Evolutionary conservation across 2,329 filamentous ascomycete species (phyloP), one percentile per base, ranked within the genome.

Genomic region (Fusarium metavorans): DNA sequence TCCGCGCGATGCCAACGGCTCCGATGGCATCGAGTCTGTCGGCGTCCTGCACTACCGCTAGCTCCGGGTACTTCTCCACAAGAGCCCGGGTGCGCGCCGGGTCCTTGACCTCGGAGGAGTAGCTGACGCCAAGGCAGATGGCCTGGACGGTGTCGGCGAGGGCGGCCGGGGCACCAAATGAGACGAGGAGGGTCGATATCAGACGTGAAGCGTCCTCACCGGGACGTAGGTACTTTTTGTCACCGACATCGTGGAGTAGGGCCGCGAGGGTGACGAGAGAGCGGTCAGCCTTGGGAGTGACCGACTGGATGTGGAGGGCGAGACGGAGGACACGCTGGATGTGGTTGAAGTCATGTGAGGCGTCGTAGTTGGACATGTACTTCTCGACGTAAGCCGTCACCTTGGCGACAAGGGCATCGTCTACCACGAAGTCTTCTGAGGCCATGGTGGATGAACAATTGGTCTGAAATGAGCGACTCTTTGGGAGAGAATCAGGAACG

Each of bases 1-100:
- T 90, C 50, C 96, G 87, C 3, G 90, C 95, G 66, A 98, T 92
- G 0, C 96, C 96, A 34, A 98, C 90, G 0, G 94, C 94, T 1
- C 95, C 96, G 59, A 98, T 92, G 5, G 95, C 94, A 83, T 98
- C 96, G n/a, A 98, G 86, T 8, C 95, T 88, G 84, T 98, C 96
- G 5, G 95, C 95, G 82, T 98, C 96, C 84, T 98, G 95, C 35
- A 98, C 95, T 57, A 97, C 90, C 0, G 91, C 95, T 37, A 85
- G 79, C 76, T 84, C 83, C 1, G 94, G 94, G 80, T 93, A 86
- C 34, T 84, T 79, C 7, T 80, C 81, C n/a, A 97, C 85, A n/a
- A 95, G 85, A 2, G 84, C 82, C n/a, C 82, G 82, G 10, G 94
- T 91, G 14, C 84, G 83, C 7, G 83, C 84, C 1, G 92, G 92